Evolutionary conservation across 2,329 filamentous ascomycete genomes (phyloP).

Genomic region (Akanthomyces uredinophilus): DNA sequence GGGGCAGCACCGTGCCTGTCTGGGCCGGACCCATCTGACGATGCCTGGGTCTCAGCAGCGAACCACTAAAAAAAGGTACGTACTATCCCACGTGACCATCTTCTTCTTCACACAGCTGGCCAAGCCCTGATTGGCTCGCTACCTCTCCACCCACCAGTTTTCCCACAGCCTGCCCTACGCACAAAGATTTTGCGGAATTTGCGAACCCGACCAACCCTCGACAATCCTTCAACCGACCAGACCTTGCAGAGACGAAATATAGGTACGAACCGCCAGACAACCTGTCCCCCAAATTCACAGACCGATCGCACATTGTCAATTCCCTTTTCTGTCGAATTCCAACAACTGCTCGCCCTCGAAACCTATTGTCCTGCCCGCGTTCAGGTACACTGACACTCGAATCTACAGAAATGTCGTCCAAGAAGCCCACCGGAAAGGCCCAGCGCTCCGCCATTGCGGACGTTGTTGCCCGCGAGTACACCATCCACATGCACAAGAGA

Average conservation of each 20-base stretch:
- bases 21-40: conserved; percentile 5
- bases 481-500: conserved; percentile 99
- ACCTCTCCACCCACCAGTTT: conserved; percentile 26
- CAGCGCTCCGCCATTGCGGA: conserved; percentile 95
- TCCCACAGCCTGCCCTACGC: conserved; percentile 35
- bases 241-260: conserved; percentile 36
- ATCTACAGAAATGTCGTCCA: conserved; percentile 37
- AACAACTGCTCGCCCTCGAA: not conserved
- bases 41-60: conserved; percentile 1
- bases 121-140: conserved; percentile 32
- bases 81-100: conserved; percentile 24
- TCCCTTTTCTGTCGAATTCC: not conserved
- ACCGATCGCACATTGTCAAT: not conserved
- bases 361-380: not conserved
- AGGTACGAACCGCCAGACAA: conserved; percentile 32
- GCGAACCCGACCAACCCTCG: conserved; percentile 24
- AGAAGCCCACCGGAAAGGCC: conserved; percentile 35
- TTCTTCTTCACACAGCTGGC: not conserved
- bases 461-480: conserved; percentile 99
- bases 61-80: conserved; percentile 6
- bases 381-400: conserved; percentile 12
- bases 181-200: conserved; percentile 40
- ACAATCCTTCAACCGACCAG: conserved; percentile 34
- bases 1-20: not conserved
- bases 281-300: conserved; percentile 17